Evolutionary conservation across 2,329 filamentous ascomycete genomes (phyloP).

Genomic region (Botrytis pseudocinerea): DNA sequence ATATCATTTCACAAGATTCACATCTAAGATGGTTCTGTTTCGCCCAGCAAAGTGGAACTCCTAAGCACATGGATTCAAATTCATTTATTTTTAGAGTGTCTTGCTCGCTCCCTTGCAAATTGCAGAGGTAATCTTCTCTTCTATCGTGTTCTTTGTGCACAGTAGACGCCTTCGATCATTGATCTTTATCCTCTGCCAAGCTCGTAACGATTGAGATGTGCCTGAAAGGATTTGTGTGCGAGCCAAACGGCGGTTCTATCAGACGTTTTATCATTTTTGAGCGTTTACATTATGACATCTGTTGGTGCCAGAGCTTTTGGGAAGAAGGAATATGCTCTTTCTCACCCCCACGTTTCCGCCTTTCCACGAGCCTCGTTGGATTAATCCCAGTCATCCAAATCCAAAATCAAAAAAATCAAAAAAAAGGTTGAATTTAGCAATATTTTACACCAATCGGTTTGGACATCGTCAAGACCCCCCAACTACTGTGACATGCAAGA

Average conservation of each 20-base stretch:
- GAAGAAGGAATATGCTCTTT: constrained; percentile 3
- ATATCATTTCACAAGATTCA: constrained; percentile 16
- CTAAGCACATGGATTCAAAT: constrained; percentile 6
- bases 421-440: neutral
- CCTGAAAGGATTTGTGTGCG: neutral
- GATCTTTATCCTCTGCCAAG: neutral
- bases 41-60: constrained; percentile 11
- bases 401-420: neutral
- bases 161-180: constrained; percentile 1
- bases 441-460: neutral
- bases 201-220: neutral
- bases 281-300: constrained; percentile 17
- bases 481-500: constrained; percentile 4
- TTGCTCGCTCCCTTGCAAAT: neutral
- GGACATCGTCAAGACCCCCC: neutral
- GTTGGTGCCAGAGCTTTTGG: constrained; percentile 11
- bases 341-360: constrained; percentile 20
- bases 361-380: constrained; percentile 5
- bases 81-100: constrained; percentile 23
- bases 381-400: constrained; percentile 1
- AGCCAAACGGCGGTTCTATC: constrained; percentile 7
- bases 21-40: constrained; percentile 13
- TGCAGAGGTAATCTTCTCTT: neutral
- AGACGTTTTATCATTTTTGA: constrained; percentile 2
- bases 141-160: neutral